Base-by-base conservation (phyloP, 202 grass and related monocot species). In the Carex arenaria region DNA sequence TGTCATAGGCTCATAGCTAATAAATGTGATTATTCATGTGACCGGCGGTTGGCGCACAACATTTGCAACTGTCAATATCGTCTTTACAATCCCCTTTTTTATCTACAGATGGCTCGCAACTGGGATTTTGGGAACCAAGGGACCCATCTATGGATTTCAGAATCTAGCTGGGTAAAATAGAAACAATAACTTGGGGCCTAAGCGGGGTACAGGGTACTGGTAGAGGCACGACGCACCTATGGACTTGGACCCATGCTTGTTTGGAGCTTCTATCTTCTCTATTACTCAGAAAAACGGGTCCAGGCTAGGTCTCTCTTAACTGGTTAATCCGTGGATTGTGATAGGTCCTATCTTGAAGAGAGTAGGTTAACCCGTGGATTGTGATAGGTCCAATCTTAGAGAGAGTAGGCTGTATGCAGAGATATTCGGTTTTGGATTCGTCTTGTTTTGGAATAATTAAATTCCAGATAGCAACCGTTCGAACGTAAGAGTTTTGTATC, bases 71-170 rank as follows among this genome's bases (percentile, higher is more conserved):
- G 73, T 60, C 73, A 3, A 13, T 60, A 34, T 60, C 53, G 73
- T 36, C 73, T 78, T 78, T 59, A 59, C 15, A 3, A 78, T 59
- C 10, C 30, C 30, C 23, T 59, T 77, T 77, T 77, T 78, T 59
- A 60, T 59, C 12, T 78, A 57, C 52, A 53, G 36, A 53, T 60
- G 73, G 9, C 31, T 36, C 3, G 73, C 73, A 38, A 78, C 53
- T 78, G 30, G 15, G 72, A 32, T 54, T 56, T 32, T 54, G 12
- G 26, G 3, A 78, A 78, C 52, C 30, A 59, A 15, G 15, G 72
- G 72, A 76, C 72, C 73, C 73, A 77, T 77, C 53, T 78, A 38
- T 38, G 17, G 53, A 60, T 78, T 38, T 78, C 53, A 77, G 51
- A 77, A 77, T 77, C 52, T 77, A 54, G 52, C 19, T 3, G 4